phyloP scores from a whole-genome alignment of 2,329 filamentous ascomycete species.

The Fusarium sulawesiense region DNA sequence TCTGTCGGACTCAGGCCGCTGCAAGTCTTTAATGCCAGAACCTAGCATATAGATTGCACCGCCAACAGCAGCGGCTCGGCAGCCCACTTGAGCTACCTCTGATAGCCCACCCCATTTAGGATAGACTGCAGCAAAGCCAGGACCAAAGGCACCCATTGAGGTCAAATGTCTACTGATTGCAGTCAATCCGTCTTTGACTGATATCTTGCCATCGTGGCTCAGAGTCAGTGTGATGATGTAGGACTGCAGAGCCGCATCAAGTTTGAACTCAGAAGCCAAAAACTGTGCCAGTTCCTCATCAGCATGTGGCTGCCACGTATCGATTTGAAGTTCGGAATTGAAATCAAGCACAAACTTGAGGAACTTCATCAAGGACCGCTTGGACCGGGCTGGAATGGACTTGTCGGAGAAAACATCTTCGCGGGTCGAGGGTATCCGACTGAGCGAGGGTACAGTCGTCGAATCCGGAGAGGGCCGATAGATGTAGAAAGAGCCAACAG shows the following conservation, averaged over 20 bases:
- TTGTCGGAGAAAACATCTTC: slow-evolving; percentile 91
- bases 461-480: slow-evolving; percentile 58
- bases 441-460: slow-evolving; percentile 57
- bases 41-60: slow-evolving; percentile 91
- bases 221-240: slow-evolving; percentile 76
- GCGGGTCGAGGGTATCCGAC: slow-evolving; percentile 84
- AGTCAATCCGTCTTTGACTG: slow-evolving; percentile 74
- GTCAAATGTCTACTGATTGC: slow-evolving; percentile 82
- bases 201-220: slow-evolving; percentile 72
- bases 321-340: slow-evolving; percentile 65
- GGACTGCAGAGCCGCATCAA: slow-evolving; percentile 75
- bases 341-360: slow-evolving; percentile 86
- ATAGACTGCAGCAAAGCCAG: slow-evolving; percentile 88
- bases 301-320: slow-evolving; percentile 69
- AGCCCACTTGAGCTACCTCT: slow-evolving; percentile 91
- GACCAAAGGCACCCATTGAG: slow-evolving; percentile 88
- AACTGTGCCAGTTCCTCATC: slow-evolving; percentile 68
- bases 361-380: slow-evolving; percentile 92
- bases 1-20: slow-evolving; percentile 32
- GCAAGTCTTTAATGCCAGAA: slow-evolving; percentile 66
- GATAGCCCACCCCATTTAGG: slow-evolving; percentile 93
- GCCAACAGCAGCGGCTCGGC: slow-evolving; percentile 89
- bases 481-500: slow-evolving; percentile 93
- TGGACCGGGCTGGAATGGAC: slow-evolving; percentile 80
- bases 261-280: slow-evolving; percentile 70